phyloP scores from a whole-genome alignment of 116 monocot species.

The Phalaenopsis hybrid region DNA sequence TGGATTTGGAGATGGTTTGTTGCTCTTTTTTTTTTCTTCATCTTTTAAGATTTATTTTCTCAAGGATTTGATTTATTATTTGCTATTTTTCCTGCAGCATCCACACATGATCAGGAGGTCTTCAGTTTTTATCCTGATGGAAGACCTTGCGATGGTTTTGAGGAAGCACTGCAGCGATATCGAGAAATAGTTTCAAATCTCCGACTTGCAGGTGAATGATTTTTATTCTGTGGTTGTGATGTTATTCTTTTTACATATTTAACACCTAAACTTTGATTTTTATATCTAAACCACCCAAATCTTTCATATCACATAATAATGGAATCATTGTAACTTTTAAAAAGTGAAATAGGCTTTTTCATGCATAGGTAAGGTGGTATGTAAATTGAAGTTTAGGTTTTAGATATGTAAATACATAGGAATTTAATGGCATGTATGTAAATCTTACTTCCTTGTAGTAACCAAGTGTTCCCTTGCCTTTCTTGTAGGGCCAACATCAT shows the following conservation, averaged over 20 bases:
- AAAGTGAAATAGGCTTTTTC: no score
- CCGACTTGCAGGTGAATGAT: constrained; percentile 48
- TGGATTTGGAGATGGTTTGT: constrained; percentile 87
- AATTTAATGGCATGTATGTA: no score
- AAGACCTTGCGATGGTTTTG: constrained; percentile 69
- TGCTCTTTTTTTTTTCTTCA: not conserved
- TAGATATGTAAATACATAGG: no score
- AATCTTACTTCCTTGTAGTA: not conserved
- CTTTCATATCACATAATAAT: no score
- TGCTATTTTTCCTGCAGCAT: constrained; percentile 30
- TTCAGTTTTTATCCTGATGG: constrained; percentile 71
- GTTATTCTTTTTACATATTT: not conserved
- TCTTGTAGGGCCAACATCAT: constrained; percentile 78
- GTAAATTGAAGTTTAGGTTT: no score
- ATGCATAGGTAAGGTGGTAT: no score
- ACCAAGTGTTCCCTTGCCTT: not conserved
- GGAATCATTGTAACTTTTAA: no score
- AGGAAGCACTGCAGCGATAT: constrained; percentile 57
- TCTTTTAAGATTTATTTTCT: constrained; percentile 3
- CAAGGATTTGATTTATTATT: not conserved
- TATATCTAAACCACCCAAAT: no score
- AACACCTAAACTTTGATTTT: no score
- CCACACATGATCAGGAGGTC: constrained; percentile 73
- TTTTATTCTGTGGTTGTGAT: constrained; percentile 1
- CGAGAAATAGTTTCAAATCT: constrained; percentile 67